A percentile compares a stretch with the other conserved stretches of the same genome.
Conservation (phyloP, 257 asterid species). For the Solanum clarkiae region DNA sequence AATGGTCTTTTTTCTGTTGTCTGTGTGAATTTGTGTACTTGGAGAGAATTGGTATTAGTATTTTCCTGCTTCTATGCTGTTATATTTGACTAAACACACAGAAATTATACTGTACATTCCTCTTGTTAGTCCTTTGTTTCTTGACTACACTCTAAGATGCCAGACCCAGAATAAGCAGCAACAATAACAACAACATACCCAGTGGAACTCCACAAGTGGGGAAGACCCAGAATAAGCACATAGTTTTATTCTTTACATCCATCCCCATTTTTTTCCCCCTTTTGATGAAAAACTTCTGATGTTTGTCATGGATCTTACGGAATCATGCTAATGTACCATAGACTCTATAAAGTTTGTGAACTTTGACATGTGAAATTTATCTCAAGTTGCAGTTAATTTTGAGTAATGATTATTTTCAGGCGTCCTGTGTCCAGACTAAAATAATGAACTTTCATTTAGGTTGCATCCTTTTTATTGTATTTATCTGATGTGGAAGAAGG, state of each 20-base stretch:
- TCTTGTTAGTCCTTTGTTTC: not conserved
- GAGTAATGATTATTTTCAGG: not conserved
- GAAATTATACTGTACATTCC: not conserved
- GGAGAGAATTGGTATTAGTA: not conserved
- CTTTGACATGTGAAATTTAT: not conserved
- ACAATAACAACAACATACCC: no score
- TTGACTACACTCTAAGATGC: not conserved
- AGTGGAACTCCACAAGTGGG: no score
- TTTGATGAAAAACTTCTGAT: not conserved
- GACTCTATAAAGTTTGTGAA: not conserved
- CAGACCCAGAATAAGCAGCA: not conserved
- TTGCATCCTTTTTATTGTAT: conserved; percentile 89
- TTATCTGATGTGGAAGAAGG: conserved; percentile 94
- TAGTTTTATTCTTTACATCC: not conserved
- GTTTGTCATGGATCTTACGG: not conserved
- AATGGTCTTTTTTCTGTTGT: not conserved
- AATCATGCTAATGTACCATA: not conserved
- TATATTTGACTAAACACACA: not conserved
- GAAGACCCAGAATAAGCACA: not conserved
- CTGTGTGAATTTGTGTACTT: not conserved
- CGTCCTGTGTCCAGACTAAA: conserved; percentile 2
- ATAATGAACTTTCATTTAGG: conserved; percentile 21
- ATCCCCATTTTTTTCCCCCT: not conserved
- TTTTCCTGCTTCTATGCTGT: not conserved
- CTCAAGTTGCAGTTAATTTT: not conserved